Evolutionary conservation across 2,329 filamentous ascomycete genomes (phyloP), one percentile per base, ranked within the genome.

Genomic region (Beauveria medogensis): DNA sequence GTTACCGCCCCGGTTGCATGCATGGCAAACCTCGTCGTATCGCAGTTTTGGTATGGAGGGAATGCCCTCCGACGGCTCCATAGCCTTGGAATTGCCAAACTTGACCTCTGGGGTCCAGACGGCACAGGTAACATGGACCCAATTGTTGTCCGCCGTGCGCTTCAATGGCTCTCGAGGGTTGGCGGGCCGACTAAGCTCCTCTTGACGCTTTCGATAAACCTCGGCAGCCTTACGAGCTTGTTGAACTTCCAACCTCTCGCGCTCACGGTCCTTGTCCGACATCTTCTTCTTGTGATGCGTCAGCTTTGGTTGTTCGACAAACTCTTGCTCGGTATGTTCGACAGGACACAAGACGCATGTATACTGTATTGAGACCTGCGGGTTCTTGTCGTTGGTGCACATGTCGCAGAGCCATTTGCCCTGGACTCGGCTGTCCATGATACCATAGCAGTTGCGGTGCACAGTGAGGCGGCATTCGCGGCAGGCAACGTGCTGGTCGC

Each of bases 351-450:
- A 79, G 55, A 96, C 88, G 73, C 94, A 99, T 75, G 93, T 90
- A 73, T 97, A 97, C 69, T 89, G 86, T 62, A 95, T 93, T n/a
- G 94, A 97, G 50, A 96, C 88, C 66, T 91, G 87, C 5, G 93
- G 92, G 68, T 88, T 93, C 72, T 92, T 91, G 71, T 99, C 94
- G 70, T 99, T 99, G 43, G 86, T 81, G 74, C 94, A 99, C 83
- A 92, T 96, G 74, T 97, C 94, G 73, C 94, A 99, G 46, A 88
- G 84, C 94, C 94, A 99, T 74, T 96, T 96, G 50, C 81, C 83
- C 37, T 85, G 82, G 59, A 81, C 82, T 47, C 90, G 84, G 61
- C 88, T 85, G 51, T 88, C 85, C 44, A 83, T 66, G 37, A 97
- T 81, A n/a, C 94, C 94, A 70, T 97, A 99, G 74, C 94, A 99